phyloP scores from a whole-genome alignment of 2,329 filamentous ascomycete species.

The Stagonosporopsis tanaceti region DNA sequence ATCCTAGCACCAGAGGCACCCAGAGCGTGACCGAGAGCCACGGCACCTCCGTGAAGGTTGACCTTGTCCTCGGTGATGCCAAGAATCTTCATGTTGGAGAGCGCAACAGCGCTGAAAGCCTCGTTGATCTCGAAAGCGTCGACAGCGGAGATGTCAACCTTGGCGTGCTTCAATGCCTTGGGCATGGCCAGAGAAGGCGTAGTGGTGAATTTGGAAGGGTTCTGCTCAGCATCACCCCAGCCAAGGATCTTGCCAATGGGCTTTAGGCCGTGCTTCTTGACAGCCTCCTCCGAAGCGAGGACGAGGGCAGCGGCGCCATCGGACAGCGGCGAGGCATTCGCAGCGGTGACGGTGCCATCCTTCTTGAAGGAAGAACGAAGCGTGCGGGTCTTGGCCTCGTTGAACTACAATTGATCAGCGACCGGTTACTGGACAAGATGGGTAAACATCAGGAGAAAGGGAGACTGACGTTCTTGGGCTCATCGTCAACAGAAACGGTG shows the following conservation, averaged over 20 bases:
- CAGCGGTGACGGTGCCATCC: constrained; percentile 89
- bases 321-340: constrained; percentile 95
- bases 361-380: constrained; percentile 80
- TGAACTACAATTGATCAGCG: constrained; percentile 50
- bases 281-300: constrained; percentile 90
- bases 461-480: constrained; percentile 81
- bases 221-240: constrained; percentile 93
- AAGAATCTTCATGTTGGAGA: constrained; percentile 95
- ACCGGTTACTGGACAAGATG: constrained; percentile 4
- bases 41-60: constrained; percentile 93
- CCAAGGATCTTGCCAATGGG: constrained; percentile 96
- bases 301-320: constrained; percentile 93
- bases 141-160: constrained; percentile 76
- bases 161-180: constrained; percentile 96
- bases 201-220: constrained; percentile 94
- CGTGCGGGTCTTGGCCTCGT: constrained; percentile 59
- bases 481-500: constrained; percentile 85
- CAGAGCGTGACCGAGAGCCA: constrained; percentile 94
- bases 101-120: constrained; percentile 94
- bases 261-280: constrained; percentile 90
- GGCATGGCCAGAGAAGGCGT: constrained; percentile 93
- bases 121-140: constrained; percentile 99
- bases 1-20: constrained; percentile 95
- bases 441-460: neutral
- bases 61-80: constrained; percentile 82